Conservation (phyloP, 2,329 filamentous ascomycete genomes). For the Nemania abortiva region DNA sequence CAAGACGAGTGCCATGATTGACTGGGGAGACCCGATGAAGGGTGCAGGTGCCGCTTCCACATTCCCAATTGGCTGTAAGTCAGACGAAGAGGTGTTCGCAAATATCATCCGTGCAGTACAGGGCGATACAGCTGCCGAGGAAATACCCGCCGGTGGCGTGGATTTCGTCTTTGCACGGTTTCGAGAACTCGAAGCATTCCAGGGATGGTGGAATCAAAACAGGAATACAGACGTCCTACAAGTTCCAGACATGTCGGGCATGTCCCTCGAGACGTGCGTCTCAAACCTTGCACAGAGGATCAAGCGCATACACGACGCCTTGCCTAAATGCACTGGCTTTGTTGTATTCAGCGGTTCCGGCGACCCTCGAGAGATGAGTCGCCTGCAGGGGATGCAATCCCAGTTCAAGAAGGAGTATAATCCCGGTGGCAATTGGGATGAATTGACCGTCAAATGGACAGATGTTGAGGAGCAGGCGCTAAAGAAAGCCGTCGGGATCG, state of each 20-base stretch:
- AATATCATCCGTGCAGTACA: slow-evolving; percentile 69
- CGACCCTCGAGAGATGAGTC: slow-evolving; percentile 74
- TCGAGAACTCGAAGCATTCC: slow-evolving; percentile 72
- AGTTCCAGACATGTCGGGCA: slow-evolving; percentile 47
- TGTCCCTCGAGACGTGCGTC: slow-evolving; percentile 61
- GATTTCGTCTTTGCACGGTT: slow-evolving; percentile 77
- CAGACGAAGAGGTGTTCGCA: slow-evolving; percentile 69
- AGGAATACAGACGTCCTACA: slow-evolving; percentile 54
- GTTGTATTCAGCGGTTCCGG: slow-evolving; percentile 75
- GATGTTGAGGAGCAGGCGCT: slow-evolving; percentile 74
- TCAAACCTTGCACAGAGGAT: slow-evolving; percentile 62
- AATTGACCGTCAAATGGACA: slow-evolving; percentile 75
- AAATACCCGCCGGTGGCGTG: slow-evolving; percentile 70
- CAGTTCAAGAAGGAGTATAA: slow-evolving; percentile 75
- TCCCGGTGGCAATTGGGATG: slow-evolving; percentile 73
- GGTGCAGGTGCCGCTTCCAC: slow-evolving; percentile 69
- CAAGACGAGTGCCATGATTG: slow-evolving; percentile 80
- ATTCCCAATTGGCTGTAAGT: slow-evolving; percentile 67
- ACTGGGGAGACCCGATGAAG: slow-evolving; percentile 84
- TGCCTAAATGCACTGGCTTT: slow-evolving; percentile 74
- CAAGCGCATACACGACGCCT: slow-evolving; percentile 65
- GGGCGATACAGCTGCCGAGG: slow-evolving; percentile 68
- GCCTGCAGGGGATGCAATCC: slow-evolving; percentile 69
- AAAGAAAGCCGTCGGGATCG: slow-evolving; percentile 66
- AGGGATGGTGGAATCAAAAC: slow-evolving; percentile 76